A percentile compares a stretch with the other conserved stretches of the same genome.
Conservation (phyloP, 257 asterid species). For the Catharanthus roseus region DNA sequence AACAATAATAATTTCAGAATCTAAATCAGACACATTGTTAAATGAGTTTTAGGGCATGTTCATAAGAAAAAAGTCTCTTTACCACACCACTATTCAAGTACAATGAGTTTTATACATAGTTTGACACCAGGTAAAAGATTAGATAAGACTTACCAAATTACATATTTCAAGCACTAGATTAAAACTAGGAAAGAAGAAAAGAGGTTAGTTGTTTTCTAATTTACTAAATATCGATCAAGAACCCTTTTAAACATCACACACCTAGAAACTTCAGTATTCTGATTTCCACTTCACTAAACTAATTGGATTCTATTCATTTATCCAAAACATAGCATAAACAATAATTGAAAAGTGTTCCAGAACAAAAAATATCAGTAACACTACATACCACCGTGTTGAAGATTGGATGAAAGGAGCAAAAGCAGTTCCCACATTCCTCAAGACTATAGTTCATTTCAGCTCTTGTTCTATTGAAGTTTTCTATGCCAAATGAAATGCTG, state of each 20-base stretch:
- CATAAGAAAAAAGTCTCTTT: background rate
- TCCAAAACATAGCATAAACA: background rate
- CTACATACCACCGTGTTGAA: background rate
- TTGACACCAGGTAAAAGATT: background rate
- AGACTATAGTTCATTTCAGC: background rate
- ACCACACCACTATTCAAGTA: background rate
- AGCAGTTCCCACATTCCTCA: background rate
- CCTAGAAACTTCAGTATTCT: background rate
- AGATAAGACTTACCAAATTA: background rate
- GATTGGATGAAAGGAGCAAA: background rate
- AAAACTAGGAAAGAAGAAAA: background rate
- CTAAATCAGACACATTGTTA: background rate
- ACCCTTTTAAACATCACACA: too few species aligned
- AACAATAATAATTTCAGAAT: too few species aligned
- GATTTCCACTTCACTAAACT: background rate
- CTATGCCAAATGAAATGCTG: background rate
- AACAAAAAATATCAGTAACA: background rate
- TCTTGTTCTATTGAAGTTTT: background rate
- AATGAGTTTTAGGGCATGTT: background rate
- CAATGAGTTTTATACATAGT: background rate
- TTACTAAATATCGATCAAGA: too few species aligned
- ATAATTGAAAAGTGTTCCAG: background rate
- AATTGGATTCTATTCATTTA: background rate
- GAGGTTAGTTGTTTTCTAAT: too few species aligned
- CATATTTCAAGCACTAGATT: background rate